Evolutionary conservation across 495 filamentous ascomycete species (phyloP), one percentile per base, ranked within the genome.

Genomic region (Penicillium malachiteum): DNA sequence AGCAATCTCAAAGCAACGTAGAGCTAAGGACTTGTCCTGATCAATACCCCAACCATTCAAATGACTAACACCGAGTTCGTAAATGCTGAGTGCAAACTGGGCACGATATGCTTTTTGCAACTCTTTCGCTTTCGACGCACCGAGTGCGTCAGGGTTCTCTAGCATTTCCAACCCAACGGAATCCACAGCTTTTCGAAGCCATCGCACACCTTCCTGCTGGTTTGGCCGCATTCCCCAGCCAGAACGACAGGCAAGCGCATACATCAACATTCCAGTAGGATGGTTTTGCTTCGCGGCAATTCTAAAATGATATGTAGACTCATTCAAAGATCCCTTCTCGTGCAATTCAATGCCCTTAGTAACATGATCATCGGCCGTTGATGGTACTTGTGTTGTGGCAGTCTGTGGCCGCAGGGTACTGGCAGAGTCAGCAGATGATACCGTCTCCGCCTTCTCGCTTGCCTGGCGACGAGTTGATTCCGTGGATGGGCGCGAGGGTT

Each of bases 21-120:
- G 71, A 3, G 92, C 94, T 50, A 96, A 78, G 5, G 81, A 76
- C 66, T 96, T 96, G 65, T 98, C 92, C 69, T 94, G 90, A 59
- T 92, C 86, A 43, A 92, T 94, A 5, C 94, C 94, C 94, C 94
- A 98, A 2, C 94, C 94, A 59, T 98, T 96, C 83, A 97, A 87
- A 68, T 97, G 90, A 71, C 89, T 94, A n/a, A 96, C 88, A 6
- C 94, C 94, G 16, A 98, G 76, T 74, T 98, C 94, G 57, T 98
- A 98, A 34, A 97, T 89, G 66, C 91, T 91, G 52, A 97, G 75
- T 2, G 94, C 94, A 69, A 97, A 96, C 62, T 97, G 92, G 11
- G 93, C 89, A 52, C 90, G 87, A 41, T 90, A 84, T 3, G 85
- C 84, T 71, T 94, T 94, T 44, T 81, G 81, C 60, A 83, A 61